Evolutionary conservation across 441 rosid genomes (phyloP).

Genomic region (Populus hybrid): DNA sequence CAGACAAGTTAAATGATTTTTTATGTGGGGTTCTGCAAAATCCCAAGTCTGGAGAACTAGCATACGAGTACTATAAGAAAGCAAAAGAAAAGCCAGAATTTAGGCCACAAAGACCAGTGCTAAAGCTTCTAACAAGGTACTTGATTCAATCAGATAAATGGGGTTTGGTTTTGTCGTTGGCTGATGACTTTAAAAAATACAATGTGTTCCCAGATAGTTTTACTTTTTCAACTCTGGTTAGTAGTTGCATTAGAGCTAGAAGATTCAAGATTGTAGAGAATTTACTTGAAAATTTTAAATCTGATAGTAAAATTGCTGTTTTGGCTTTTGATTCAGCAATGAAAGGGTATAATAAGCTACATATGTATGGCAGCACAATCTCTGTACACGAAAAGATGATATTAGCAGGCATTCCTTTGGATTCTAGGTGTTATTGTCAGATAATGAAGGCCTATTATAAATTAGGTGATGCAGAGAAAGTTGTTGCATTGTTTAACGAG

Average conservation of each 20-base stretch:
- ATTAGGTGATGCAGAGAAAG: conserved; percentile 45
- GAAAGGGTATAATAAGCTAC: conserved; percentile 75
- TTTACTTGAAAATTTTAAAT: conserved; percentile 47
- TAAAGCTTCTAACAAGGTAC: conserved; percentile 58
- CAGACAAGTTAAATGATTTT: conserved; percentile 39
- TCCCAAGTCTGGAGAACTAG: conserved; percentile 40
- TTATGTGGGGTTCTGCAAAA: conserved; percentile 46
- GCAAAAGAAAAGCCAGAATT: conserved; percentile 53
- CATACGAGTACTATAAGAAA: conserved; percentile 53
- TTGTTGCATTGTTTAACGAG: conserved; percentile 57
- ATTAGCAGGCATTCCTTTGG: conserved; percentile 36
- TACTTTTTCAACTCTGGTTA: conserved; percentile 57
- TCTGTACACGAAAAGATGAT: conserved; percentile 49
- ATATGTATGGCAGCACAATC: conserved; percentile 71
- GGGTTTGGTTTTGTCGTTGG: conserved; percentile 49
- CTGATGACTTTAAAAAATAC: conserved; percentile 47
- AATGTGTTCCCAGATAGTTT: conserved; percentile 53
- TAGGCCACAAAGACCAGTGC: conserved; percentile 39
- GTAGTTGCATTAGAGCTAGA: conserved; percentile 50
- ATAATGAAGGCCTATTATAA: conserved; percentile 66
- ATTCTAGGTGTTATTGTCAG: conserved; percentile 55
- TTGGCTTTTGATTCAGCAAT: conserved; percentile 60
- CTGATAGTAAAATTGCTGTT: conserved; percentile 34
- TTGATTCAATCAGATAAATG: conserved; percentile 54
- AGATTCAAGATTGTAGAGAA: conserved; percentile 48